Base-by-base conservation (phyloP, 352 stramenopile species). In the Thalassiosira mediterranea region DNA sequence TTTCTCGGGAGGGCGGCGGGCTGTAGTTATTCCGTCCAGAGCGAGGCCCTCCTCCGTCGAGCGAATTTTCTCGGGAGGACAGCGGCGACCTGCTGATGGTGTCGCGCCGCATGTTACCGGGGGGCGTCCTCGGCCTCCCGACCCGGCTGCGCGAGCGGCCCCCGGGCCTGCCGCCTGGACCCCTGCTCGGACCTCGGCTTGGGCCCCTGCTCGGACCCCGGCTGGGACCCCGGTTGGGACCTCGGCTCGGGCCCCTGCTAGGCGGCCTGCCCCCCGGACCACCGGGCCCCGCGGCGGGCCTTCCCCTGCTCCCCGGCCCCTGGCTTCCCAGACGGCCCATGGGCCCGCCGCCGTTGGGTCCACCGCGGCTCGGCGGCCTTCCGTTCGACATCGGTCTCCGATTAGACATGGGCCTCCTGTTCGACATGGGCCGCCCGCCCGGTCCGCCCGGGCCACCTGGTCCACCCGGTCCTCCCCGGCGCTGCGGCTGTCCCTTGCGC, bases 341-440 rank as follows among this genome's bases (percentile, higher is more conserved):
- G 10, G 37, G n/a, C 37, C 10, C n/a, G 37, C 8, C 8, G 37
- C 37, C n/a, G n/a, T n/a, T n/a, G n/a, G n/a, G 37, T 44, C 37
- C n/a, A n/a, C 37, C 37, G 10, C 37, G 37, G n/a, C 37, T 44
- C n/a, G 37, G 10, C n/a, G 37, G n/a, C 37, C 37, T 10, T 15
- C n/a, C 37, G 37, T 44, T 44, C 37, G n/a, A 44, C n/a, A n/a
- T 44, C n/a, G 37, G 37, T 10, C 37, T 10, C 8, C 37, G 8
- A 44, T n/a, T n/a, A n/a, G n/a, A n/a, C n/a, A n/a, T n/a, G n/a
- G n/a, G n/a, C n/a, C n/a, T n/a, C n/a, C n/a, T n/a, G n/a, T 44
- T 44, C 37, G n/a, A 44, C 37, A 44, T 44, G 37, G 37, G 37
- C 8, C 37, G 37, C n/a, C 37, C n/a, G 37, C 37, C 37, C n/a